These are phyloP conservation scores for Trypanosoma lewisi DNA, from an alignment of 208 protist genomes.

Conservation along the genomic window DNA sequence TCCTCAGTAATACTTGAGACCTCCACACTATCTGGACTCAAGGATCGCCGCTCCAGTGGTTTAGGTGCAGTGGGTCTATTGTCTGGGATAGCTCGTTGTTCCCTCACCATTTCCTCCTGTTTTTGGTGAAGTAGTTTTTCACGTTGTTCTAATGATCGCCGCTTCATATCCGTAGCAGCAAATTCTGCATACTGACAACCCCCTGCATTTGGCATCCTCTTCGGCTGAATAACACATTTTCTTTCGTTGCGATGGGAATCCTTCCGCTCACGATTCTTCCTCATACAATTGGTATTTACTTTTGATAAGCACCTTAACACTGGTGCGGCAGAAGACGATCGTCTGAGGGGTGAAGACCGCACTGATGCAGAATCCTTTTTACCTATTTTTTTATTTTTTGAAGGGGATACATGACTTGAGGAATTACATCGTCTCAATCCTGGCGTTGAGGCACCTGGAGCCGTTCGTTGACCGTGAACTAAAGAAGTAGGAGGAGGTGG, in stretches of 20 bases:
- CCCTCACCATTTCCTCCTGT: background rate
- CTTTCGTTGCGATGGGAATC: background rate
- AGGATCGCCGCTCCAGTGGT: background rate
- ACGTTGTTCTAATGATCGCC: background rate
- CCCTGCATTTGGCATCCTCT: background rate
- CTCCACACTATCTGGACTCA: slow-evolving; percentile 14
- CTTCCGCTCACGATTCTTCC: background rate
- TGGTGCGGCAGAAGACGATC: slow-evolving; percentile 5
- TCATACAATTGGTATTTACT: background rate
- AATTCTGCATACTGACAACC: background rate
- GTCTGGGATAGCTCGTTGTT: background rate
- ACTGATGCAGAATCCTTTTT: background rate
- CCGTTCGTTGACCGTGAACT: background rate
- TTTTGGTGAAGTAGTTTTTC: background rate
- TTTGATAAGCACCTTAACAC: background rate
- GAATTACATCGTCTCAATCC: background rate
- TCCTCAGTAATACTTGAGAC: slow-evolving; percentile 21
- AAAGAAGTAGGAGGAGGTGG: background rate
- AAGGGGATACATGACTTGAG: background rate
- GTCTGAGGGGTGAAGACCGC: background rate
- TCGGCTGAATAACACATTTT: background rate
- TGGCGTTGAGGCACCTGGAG: background rate
- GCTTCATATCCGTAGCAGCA: background rate
- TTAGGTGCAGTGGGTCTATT: background rate
- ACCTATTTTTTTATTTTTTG: background rate